Conservation (phyloP, 805 yeast species). For the Schizosaccharomyces osmophilus region DNA sequence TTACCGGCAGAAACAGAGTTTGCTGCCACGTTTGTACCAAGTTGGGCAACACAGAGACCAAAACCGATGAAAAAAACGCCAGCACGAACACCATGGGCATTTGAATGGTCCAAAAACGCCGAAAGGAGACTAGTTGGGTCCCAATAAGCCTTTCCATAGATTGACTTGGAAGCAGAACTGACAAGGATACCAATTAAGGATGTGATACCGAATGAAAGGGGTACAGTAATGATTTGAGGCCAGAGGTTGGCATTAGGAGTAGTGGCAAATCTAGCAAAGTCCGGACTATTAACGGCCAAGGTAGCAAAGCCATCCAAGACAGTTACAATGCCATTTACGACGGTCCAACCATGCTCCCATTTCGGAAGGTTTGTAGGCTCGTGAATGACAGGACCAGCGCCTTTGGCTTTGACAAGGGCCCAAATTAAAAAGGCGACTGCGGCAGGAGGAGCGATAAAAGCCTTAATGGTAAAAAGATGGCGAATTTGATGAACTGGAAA, state of each 20-base stretch:
- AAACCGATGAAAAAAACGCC: constrained; percentile 8
- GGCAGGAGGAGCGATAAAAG: constrained; percentile 53
- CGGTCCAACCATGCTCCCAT: constrained; percentile 55
- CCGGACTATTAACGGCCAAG: constrained; percentile 71
- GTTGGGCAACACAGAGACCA: constrained; percentile 39
- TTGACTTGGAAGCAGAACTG: constrained; percentile 16
- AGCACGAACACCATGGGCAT: constrained; percentile 8
- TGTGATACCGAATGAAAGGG: constrained; percentile 54
- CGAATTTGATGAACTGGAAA: constrained; percentile 62
- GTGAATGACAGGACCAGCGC: constrained; percentile 43
- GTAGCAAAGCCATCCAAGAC: constrained; percentile 25
- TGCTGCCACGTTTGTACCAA: constrained; percentile 44
- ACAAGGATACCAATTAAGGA: constrained; percentile 68
- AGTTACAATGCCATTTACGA: constrained; percentile 29
- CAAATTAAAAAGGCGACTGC: constrained; percentile 62
- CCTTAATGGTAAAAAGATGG: constrained; percentile 62
- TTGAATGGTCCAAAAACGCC: constrained; percentile 4
- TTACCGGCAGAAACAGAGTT: constrained; percentile 21
- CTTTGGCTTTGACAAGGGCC: constrained; percentile 50
- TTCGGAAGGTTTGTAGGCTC: constrained; percentile 20
- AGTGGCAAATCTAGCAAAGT: constrained; percentile 59
- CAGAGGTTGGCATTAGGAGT: constrained; percentile 18
- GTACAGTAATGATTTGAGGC: constrained; percentile 37
- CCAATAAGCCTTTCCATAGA: constrained; percentile 7
- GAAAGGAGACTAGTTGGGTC: constrained; percentile 6